These are phyloP conservation scores for Phytophthora constricta DNA, from an alignment of 352 stramenopile species.

Conservation along the genomic window DNA sequence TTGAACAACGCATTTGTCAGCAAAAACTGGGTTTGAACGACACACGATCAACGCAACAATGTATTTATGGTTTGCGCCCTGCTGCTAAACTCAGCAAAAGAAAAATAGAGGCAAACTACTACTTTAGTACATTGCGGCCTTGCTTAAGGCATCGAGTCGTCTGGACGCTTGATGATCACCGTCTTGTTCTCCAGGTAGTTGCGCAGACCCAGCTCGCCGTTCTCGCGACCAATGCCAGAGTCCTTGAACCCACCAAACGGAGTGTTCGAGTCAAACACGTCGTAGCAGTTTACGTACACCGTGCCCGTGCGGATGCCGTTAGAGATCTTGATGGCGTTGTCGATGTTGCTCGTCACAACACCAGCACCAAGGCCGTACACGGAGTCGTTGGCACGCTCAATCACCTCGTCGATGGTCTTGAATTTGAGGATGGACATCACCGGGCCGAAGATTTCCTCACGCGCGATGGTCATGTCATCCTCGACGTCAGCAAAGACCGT, in stretches of 20 bases:
- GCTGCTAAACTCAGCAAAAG: neutral
- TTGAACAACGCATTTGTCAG: too few relatives aligned
- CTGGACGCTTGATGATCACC: conserved; percentile 53
- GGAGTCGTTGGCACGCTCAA: conserved; percentile 85
- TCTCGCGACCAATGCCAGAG: conserved; percentile 82
- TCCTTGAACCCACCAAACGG: conserved; percentile 89
- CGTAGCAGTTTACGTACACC: conserved; percentile 95
- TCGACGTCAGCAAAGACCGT: conserved; percentile 90
- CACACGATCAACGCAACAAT: too few relatives aligned
- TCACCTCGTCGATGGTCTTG: conserved; percentile 87
- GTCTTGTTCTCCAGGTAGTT: conserved; percentile 76
- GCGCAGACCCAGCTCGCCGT: conserved; percentile 66
- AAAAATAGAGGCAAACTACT: neutral
- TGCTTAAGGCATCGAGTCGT: conserved; percentile 41
- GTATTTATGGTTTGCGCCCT: too few relatives aligned
- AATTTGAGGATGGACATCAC: conserved; percentile 90
- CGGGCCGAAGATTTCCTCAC: conserved; percentile 92
- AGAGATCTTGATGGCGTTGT: conserved; percentile 85
- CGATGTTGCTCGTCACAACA: conserved; percentile 90
- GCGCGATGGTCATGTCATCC: conserved; percentile 86
- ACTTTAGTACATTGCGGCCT: neutral
- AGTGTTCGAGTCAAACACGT: conserved; percentile 87
- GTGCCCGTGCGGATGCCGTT: conserved; percentile 90
- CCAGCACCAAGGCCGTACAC: conserved; percentile 87
- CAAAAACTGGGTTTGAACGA: too few relatives aligned